These are phyloP conservation scores for Aspergillus cejpii DNA, from an alignment of 2,329 filamentous ascomycete genomes.

Conservation along the genomic window DNA sequence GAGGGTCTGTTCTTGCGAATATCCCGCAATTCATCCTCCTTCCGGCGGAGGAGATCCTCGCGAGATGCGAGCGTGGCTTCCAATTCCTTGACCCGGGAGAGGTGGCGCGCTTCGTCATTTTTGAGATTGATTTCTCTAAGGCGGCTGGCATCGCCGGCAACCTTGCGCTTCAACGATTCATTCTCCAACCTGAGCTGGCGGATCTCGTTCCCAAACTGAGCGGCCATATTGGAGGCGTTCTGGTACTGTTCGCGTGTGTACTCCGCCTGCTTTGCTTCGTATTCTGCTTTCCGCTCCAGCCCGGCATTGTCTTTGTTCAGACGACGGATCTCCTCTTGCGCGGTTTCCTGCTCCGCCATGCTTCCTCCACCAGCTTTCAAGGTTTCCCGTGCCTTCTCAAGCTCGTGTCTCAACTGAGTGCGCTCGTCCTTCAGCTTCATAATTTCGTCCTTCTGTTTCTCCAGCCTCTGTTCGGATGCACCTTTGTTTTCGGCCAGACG, in stretches of 20 bases:
- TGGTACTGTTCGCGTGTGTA: slow-evolving; percentile 45
- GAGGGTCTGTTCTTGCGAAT: slow-evolving; percentile 41
- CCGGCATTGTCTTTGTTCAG: slow-evolving; percentile 32
- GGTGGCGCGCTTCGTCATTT: slow-evolving; percentile 29
- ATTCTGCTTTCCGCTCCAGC: slow-evolving; percentile 36
- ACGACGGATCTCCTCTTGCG: slow-evolving; percentile 36
- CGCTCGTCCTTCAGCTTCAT: slow-evolving; percentile 39
- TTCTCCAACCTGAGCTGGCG: slow-evolving; percentile 36
- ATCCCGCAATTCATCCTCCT: slow-evolving; percentile 42
- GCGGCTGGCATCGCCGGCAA: slow-evolving; percentile 31
- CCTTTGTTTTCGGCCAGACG: slow-evolving; percentile 24
- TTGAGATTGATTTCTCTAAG: slow-evolving; percentile 36
- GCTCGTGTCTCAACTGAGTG: slow-evolving; percentile 31
- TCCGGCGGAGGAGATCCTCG: slow-evolving; percentile 37
- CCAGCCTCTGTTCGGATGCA: slow-evolving; percentile 27
- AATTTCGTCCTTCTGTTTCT: slow-evolving; percentile 36
- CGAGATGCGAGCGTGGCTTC: slow-evolving; percentile 32
- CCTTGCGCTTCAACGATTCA: slow-evolving; percentile 32
- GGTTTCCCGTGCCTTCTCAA: slow-evolving; percentile 35
- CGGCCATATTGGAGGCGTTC: slow-evolving; percentile 40
- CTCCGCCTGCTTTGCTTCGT: slow-evolving; percentile 40
- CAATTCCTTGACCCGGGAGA: slow-evolving; percentile 35
- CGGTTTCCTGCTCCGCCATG: slow-evolving; percentile 38
- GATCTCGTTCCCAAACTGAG: slow-evolving; percentile 36
- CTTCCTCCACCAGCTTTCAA: slow-evolving; percentile 37